Conservation (phyloP, 2,329 filamentous ascomycete genomes). For the Aspergillus sp. region DNA sequence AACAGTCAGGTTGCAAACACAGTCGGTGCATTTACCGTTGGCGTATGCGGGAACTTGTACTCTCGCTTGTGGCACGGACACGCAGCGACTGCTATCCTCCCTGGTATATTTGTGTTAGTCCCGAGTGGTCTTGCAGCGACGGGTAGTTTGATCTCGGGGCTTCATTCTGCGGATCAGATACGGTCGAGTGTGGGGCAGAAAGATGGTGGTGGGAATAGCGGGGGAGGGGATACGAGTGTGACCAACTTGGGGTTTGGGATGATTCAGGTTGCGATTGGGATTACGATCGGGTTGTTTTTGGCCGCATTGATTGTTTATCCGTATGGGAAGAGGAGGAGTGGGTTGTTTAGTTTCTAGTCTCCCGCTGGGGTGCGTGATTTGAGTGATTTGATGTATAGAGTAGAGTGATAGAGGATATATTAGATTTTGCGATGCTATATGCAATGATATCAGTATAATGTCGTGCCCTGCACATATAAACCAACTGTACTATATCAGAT, state of each 20-base stretch:
- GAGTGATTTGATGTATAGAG: neutral
- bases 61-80: slow-evolving; percentile 66
- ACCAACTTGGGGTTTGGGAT: slow-evolving; percentile 42
- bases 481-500: neutral
- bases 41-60: slow-evolving; percentile 72
- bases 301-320: slow-evolving; percentile 43
- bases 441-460: no score
- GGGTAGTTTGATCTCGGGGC: slow-evolving; percentile 51
- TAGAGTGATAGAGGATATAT: no score
- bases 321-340: slow-evolving; percentile 40
- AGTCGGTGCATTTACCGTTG: slow-evolving; percentile 68
- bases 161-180: slow-evolving; percentile 52
- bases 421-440: no score
- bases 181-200: slow-evolving; percentile 22
- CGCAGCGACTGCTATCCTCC: slow-evolving; percentile 76
- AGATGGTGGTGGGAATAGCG: slow-evolving; percentile 19
- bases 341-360: slow-evolving; percentile 38
- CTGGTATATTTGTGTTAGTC: slow-evolving; percentile 71
- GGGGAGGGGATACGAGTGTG: slow-evolving; percentile 25
- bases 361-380: neutral
- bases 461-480: no score
- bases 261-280: slow-evolving; percentile 43
- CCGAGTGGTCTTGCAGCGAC: slow-evolving; percentile 53
- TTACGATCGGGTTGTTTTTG: slow-evolving; percentile 42
- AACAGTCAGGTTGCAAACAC: slow-evolving; percentile 73